Base-by-base conservation (phyloP, 495 filamentous ascomycete species). In the Neurospora hispaniola region DNA sequence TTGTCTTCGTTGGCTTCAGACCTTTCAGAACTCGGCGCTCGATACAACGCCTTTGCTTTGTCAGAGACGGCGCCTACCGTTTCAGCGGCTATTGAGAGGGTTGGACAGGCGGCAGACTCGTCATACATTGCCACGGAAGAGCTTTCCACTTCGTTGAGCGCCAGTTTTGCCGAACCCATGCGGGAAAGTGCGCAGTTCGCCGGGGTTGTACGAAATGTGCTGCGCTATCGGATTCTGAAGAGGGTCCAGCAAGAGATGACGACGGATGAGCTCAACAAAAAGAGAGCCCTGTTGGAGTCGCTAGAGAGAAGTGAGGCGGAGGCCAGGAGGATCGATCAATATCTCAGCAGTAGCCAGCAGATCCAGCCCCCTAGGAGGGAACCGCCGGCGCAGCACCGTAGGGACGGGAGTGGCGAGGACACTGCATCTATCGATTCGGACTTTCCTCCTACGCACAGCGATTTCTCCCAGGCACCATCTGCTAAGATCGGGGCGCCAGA, bases 201-300 rank as follows among this genome's bases (percentile, higher is more conserved):
- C 0, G 93, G 96, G 31, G 92, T 99, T 0, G 96, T 99, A 12
- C 89, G 96, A 20, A 91, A 84, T 71, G 94, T 98, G 35, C 82
- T 99, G 20, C 87, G 93, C 48, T 99, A 96, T 76, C 84, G 96
- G 10, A 90, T 97, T 3, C 81, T 98, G 48, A 99, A 99, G 82
- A 88, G 96, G 20, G 91, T 98, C 27, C 96, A 99, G 75, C 92
- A 98, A 80, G 96, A 99, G 73, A 97, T 98, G 94, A 97, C 94
- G 2, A 89, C 89, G 41, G 96, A 98, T 70, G 93, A 98, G 76
- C 83, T 99, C 10, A 83, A 88, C 8, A 94, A 94, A 82, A 98
- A 98, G 82, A 89, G 87, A 74, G 81, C 85, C 2, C 85, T 94
- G 18, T 85, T 99, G 5, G 92, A 96, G 43, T 90, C 91, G 23